Conservation (phyloP, 1,284 basidiomycete genomes). For the Leccinum subfulvum region DNA sequence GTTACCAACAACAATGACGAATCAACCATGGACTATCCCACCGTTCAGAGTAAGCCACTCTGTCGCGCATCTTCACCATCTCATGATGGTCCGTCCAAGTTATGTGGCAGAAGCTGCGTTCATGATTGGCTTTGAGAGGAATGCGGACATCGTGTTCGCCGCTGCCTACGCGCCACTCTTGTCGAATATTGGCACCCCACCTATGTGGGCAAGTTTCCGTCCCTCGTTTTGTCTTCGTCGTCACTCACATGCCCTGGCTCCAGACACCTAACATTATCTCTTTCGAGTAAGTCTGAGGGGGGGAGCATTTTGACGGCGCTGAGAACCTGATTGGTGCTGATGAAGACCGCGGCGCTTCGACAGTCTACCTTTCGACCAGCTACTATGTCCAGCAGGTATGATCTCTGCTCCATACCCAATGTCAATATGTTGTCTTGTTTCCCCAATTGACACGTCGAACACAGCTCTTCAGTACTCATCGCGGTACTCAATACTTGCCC, state of each 20-base stretch:
- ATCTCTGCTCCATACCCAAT: not conserved
- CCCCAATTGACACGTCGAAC: slow-evolving; percentile 1
- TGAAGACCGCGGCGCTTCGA: slow-evolving; percentile 43
- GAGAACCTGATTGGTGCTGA: not conserved
- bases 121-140: slow-evolving; percentile 69
- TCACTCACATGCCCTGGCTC: not conserved
- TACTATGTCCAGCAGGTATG: slow-evolving; percentile 65
- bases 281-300: slow-evolving; percentile 51
- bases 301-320: not conserved
- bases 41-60: slow-evolving; percentile 40
- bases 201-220: slow-evolving; percentile 50
- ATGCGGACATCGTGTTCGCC: slow-evolving; percentile 57
- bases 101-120: slow-evolving; percentile 62
- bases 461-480: slow-evolving; percentile 63
- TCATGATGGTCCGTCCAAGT: slow-evolving; percentile 24
- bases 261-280: slow-evolving; percentile 62
- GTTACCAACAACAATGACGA: slow-evolving; percentile 51
- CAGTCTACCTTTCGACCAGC: slow-evolving; percentile 52
- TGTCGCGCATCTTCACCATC: not conserved
- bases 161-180: slow-evolving; percentile 68
- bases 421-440: not conserved
- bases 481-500: slow-evolving; percentile 61
- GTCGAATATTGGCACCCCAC: slow-evolving; percentile 49
- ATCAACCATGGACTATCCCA: slow-evolving; percentile 61
- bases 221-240: not conserved